A percentile compares a stretch with the other conserved stretches of the same genome.
These are phyloP conservation scores for Globisporangium apiculatum DNA, from an alignment of 352 stramenopile genomes.

Conservation along the genomic window DNA sequence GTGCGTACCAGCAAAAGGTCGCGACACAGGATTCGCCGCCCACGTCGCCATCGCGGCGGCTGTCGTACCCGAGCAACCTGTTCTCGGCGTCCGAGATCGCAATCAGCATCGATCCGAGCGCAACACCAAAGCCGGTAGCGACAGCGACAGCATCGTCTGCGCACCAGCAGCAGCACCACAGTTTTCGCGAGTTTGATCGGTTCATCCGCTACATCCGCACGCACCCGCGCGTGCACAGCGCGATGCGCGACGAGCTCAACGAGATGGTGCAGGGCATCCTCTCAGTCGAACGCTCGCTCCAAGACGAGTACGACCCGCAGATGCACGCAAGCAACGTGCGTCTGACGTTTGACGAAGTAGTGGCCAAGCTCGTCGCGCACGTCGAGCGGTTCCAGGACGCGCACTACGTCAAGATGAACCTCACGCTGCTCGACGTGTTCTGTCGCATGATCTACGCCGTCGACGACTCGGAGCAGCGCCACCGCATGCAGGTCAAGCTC, in stretches of 20 bases:
- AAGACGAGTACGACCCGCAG: constrained; percentile 39
- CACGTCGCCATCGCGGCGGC: constrained; percentile 7
- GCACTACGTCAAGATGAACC: constrained; percentile 56
- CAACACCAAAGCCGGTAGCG: not conserved
- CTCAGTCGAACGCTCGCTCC: constrained; percentile 34
- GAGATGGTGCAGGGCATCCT: constrained; percentile 68
- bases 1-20: not conserved
- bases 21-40: constrained; percentile 7
- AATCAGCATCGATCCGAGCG: not conserved
- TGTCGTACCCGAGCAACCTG: constrained; percentile 6
- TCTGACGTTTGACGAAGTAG: constrained; percentile 62
- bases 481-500: constrained; percentile 63
- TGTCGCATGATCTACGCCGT: constrained; percentile 66
- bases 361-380: constrained; percentile 51
- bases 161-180: constrained; percentile 17
- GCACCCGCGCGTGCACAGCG: constrained; percentile 29
- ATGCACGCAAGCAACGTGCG: constrained; percentile 30
- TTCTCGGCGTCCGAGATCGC: constrained; percentile 3
- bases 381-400: constrained; percentile 46
- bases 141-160: not conserved
- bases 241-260: constrained; percentile 64
- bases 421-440: constrained; percentile 66
- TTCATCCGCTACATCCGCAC: constrained; percentile 35
- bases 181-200: constrained; percentile 35
- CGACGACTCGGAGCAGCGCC: constrained; percentile 34